Evolutionary conservation across 208 protist genomes (phyloP).

Genomic region (Jaenimonas drosophilae): DNA sequence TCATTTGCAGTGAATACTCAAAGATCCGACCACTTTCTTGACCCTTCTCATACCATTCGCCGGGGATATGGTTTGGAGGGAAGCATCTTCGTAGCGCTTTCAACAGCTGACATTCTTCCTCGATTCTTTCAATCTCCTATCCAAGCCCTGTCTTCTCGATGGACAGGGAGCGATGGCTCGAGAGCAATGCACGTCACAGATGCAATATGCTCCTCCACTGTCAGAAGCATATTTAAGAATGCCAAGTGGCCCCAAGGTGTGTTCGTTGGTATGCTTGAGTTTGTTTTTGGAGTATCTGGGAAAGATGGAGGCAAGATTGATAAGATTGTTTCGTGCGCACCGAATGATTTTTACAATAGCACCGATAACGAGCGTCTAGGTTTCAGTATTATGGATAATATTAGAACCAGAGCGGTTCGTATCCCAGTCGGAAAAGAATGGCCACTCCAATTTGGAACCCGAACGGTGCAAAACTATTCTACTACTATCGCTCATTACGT

Average conservation of each 20-base stretch:
- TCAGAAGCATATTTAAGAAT: constrained; percentile 17
- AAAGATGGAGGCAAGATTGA: no score
- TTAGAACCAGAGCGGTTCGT: constrained; percentile 33
- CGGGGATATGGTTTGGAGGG: constrained; percentile 32
- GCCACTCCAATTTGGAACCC: no score
- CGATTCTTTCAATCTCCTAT: background rate
- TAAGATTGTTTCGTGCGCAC: constrained; percentile 10
- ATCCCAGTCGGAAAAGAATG: constrained; percentile 6
- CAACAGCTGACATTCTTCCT: background rate
- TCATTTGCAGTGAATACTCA: constrained; percentile 14
- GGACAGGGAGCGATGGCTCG: no score
- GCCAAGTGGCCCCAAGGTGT: constrained; percentile 14
- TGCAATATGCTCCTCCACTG: constrained; percentile 17
- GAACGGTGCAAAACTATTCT: no score
- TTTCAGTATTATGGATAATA: constrained; percentile 45
- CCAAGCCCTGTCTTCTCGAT: no score
- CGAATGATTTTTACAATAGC: constrained; percentile 12
- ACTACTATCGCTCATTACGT: background rate
- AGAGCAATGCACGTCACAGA: no score
- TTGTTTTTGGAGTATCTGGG: background rate
- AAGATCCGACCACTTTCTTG: constrained; percentile 15
- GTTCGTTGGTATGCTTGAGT: constrained; percentile 12
- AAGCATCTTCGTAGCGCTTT: constrained; percentile 21
- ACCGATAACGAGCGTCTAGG: constrained; percentile 14
- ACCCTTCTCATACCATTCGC: constrained; percentile 16